Percentiles rank a stretch among this genome's conserved stretches.
Evolutionary conservation across 441 rosid species (phyloP).

Genomic region (Populus hybrid): DNA sequence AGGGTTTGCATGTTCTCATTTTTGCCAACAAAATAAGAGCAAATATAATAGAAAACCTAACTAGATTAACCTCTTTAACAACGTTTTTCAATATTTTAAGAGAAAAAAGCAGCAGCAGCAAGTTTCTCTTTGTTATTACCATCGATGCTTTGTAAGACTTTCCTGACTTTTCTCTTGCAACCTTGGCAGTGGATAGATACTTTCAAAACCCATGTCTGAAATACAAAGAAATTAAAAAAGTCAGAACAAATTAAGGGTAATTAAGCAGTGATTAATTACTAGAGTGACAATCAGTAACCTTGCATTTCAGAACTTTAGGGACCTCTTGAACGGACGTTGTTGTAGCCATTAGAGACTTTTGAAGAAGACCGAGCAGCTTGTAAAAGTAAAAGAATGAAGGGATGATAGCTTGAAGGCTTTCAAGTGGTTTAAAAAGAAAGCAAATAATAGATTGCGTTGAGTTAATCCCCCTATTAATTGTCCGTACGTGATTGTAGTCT

Average conservation of each 20-base stretch:
- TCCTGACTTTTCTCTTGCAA: conserved; percentile 66
- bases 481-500: not conserved
- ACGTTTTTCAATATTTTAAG: not conserved
- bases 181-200: conserved; percentile 73
- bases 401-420: not conserved
- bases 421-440: conserved; percentile 1
- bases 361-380: not conserved
- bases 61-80: not conserved
- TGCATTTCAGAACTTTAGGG: conserved; percentile 18
- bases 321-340: conserved; percentile 5
- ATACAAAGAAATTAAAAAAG: conserved; percentile 6
- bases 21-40: not conserved
- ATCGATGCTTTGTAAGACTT: conserved; percentile 50
- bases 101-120: not conserved
- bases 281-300: conserved; percentile 1
- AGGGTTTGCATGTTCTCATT: not conserved
- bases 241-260: not conserved
- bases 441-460: not conserved
- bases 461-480: not conserved
- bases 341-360: conserved; percentile 19
- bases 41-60: not conserved
- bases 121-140: conserved; percentile 34
- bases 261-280: not conserved
- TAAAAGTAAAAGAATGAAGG: not conserved
- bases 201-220: conserved; percentile 61